Conservation (phyloP, 768 basidiomycete species). For the Grammothele lineata region DNA sequence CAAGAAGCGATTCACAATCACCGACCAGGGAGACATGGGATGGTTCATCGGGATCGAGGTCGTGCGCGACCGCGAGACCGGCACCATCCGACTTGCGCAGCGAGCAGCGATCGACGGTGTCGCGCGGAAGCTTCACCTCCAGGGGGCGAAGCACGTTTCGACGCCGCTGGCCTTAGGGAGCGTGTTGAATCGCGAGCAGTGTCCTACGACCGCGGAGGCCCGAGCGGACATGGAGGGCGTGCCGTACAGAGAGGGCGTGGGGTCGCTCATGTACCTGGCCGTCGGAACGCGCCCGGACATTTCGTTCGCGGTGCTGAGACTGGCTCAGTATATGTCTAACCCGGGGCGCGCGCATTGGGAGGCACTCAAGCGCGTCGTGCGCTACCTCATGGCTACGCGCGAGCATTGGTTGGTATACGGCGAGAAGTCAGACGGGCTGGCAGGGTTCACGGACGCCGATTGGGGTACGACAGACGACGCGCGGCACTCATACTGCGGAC, state of each 20-base stretch:
- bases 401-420: slow-evolving; percentile 10
- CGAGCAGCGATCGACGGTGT: too few species aligned
- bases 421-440: not conserved
- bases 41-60: too few species aligned
- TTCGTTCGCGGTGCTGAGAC: slow-evolving; percentile 16
- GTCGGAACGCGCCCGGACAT: slow-evolving; percentile 15
- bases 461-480: slow-evolving; percentile 20
- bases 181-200: not conserved
- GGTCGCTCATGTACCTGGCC: slow-evolving; percentile 25
- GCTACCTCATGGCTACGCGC: slow-evolving; percentile 21
- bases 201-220: not conserved
- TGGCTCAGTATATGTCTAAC: slow-evolving; percentile 16
- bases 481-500: slow-evolving; percentile 24
- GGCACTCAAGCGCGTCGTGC: slow-evolving; percentile 21
- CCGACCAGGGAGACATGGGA: too few species aligned
- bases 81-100: too few species aligned
- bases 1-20: too few species aligned
- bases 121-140: too few species aligned
- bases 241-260: slow-evolving; percentile 27
- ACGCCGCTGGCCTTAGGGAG: too few species aligned
- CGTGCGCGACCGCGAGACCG: too few species aligned
- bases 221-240: not conserved
- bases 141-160: too few species aligned
- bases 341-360: slow-evolving; percentile 18
- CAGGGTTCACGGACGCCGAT: slow-evolving; percentile 24